A percentile compares a stretch with the other conserved stretches of the same genome.
Evolutionary conservation across 148 eudicot genomes (phyloP).

Genomic region (Cornus suecica): DNA sequence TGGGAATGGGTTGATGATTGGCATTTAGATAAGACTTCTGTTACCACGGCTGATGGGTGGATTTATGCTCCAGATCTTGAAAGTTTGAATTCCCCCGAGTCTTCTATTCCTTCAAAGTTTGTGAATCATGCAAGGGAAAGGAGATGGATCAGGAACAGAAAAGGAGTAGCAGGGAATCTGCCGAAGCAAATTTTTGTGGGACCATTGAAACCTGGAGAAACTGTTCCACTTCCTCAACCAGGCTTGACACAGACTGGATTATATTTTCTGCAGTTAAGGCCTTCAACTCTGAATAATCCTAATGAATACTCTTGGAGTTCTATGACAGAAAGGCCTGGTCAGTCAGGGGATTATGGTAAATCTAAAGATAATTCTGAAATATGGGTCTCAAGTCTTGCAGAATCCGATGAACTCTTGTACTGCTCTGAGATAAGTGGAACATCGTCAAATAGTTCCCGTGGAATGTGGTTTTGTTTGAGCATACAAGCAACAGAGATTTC

Average conservation of each 20-base stretch:
- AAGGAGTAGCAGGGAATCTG: conserved; percentile 31
- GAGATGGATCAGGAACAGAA: conserved; percentile 79
- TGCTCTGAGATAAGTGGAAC: conserved; percentile 61
- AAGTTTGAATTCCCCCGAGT: conserved; percentile 68
- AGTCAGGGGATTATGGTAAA: conserved; percentile 34
- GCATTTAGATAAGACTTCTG: conserved; percentile 65
- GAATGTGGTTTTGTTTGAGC: conserved; percentile 78
- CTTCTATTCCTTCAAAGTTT: conserved; percentile 41
- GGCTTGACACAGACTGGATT: conserved; percentile 51
- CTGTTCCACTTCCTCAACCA: conserved; percentile 68
- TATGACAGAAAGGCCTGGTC: conserved; percentile 44
- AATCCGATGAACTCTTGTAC: conserved; percentile 59
- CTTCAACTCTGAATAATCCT: conserved; percentile 40
- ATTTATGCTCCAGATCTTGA: conserved; percentile 75
- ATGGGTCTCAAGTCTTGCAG: conserved; percentile 60
- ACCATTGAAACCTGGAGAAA: conserved; percentile 66
- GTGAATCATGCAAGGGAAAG: conserved; percentile 66
- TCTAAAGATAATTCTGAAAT: conserved; percentile 45
- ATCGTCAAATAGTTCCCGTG: conserved; percentile 57
- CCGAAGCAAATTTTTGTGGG: conserved; percentile 53
- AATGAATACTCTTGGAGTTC: conserved; percentile 82
- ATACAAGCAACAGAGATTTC: conserved; percentile 84
- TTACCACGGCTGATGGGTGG: conserved; percentile 66
- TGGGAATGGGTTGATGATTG: conserved; percentile 95
- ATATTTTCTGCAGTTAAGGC: conserved; percentile 59